Evolutionary conservation across 352 stramenopile genomes (phyloP).

Genomic region (Discostella stelligera): DNA sequence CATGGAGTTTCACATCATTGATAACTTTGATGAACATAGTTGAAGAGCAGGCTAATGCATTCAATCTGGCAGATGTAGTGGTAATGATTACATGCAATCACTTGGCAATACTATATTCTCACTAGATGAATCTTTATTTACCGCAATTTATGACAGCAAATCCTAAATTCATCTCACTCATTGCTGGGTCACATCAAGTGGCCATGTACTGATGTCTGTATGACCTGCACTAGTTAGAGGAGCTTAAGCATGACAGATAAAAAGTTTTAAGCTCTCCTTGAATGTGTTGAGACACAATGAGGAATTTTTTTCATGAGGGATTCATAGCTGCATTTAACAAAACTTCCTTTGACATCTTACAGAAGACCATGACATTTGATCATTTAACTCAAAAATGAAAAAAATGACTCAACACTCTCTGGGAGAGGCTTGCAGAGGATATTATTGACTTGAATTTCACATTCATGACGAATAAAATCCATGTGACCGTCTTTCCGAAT

Average conservation of each 20-base stretch:
- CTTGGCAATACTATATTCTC: conserved; percentile 36
- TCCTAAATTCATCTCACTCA: conserved; percentile 27
- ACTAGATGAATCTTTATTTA: conserved; percentile 25
- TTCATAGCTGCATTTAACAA: background rate
- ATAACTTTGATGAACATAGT: conserved; percentile 31
- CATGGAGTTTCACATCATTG: conserved; percentile 22
- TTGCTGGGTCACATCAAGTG: conserved; percentile 14
- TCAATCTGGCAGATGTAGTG: conserved; percentile 36
- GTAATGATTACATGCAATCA: conserved; percentile 30
- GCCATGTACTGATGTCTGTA: conserved; percentile 7
- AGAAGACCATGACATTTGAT: background rate
- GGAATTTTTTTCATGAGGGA: conserved; percentile 24
- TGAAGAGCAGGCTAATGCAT: conserved; percentile 29
- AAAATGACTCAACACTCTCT: conserved; percentile 39
- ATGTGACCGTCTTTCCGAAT: conserved; percentile 51
- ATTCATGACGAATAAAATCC: conserved; percentile 50
- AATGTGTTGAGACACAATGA: conserved; percentile 25
- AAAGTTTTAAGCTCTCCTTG: conserved; percentile 21
- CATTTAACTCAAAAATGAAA: conserved; percentile 36
- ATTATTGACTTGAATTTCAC: conserved; percentile 62
- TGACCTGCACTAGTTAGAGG: conserved; percentile 2
- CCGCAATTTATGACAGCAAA: conserved; percentile 16
- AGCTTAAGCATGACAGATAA: conserved; percentile 20
- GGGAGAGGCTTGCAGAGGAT: conserved; percentile 49
- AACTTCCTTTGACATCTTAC: background rate